Conservation (phyloP, 1,139 yeast species). For the Pichia sp. region DNA sequence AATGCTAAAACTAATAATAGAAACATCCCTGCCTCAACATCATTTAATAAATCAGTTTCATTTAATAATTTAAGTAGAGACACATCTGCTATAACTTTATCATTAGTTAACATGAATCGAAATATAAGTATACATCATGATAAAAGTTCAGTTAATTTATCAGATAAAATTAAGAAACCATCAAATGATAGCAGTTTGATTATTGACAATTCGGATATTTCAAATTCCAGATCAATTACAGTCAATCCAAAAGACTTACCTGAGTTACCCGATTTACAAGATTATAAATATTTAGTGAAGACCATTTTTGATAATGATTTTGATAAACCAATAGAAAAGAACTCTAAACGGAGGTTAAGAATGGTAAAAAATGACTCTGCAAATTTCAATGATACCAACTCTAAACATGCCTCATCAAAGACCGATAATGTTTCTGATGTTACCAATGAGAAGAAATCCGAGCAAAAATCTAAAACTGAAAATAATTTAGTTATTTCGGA, state of each 20-base stretch:
- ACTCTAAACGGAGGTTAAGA: too few species aligned
- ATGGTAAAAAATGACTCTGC: too few species aligned
- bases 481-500: conserved; percentile 7
- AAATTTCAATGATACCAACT: too few species aligned
- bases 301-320: conserved; percentile 23
- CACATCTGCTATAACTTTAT: conserved; percentile 14
- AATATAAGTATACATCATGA: conserved; percentile 12
- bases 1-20: conserved; percentile 28
- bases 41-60: conserved; percentile 29
- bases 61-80: conserved; percentile 11
- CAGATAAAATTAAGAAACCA: background rate
- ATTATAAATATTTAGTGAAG: conserved; percentile 29
- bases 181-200: background rate
- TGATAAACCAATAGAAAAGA: conserved; percentile 1
- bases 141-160: conserved; percentile 2
- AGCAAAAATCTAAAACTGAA: conserved; percentile 9
- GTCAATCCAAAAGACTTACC: conserved; percentile 21
- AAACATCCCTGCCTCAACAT: conserved; percentile 32
- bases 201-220: conserved; percentile 6
- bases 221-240: conserved; percentile 10
- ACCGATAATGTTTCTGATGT: too few species aligned
- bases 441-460: background rate
- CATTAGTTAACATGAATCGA: conserved; percentile 18
- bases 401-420: too few species aligned
- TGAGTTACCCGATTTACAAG: conserved; percentile 26